A percentile compares a stretch with the other conserved stretches of the same genome.
Conservation (phyloP, 2,329 filamentous ascomycete species). For the Daldinia sp. region DNA sequence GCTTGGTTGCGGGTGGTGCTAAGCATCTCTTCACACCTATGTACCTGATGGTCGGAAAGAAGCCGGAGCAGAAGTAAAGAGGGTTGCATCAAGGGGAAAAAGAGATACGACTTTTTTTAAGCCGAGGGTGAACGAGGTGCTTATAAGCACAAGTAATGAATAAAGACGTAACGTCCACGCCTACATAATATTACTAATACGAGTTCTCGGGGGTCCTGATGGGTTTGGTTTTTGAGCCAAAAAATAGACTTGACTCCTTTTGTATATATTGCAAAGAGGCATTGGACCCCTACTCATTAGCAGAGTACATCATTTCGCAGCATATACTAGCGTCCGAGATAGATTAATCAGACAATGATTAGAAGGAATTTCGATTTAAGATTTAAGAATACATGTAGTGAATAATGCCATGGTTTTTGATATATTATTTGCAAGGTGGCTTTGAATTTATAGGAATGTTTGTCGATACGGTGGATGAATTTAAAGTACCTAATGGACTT, state of each 20-base stretch:
- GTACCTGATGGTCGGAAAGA: constrained; percentile 96
- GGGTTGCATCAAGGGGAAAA: background rate
- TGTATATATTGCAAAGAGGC: constrained; percentile 26
- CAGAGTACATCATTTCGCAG: constrained; percentile 20
- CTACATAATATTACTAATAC: constrained; percentile 30
- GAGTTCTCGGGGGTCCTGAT: constrained; percentile 5
- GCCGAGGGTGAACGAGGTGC: constrained; percentile 26
- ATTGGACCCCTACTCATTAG: constrained; percentile 5
- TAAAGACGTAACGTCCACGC: constrained; percentile 32
- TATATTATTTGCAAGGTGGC: background rate
- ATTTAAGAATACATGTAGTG: background rate
- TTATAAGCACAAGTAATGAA: constrained; percentile 41
- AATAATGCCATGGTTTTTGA: background rate
- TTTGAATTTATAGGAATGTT: background rate
- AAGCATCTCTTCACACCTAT: constrained; percentile 98
- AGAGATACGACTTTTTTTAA: background rate
- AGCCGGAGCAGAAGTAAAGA: constrained; percentile 67
- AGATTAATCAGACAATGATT: constrained; percentile 20
- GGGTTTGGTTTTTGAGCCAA: background rate
- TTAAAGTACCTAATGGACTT: background rate
- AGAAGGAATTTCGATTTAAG: background rate
- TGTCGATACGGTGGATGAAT: background rate
- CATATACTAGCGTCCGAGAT: constrained; percentile 20
- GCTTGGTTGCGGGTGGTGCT: constrained; percentile 85
- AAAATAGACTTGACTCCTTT: constrained; percentile 15